phyloP scores from a whole-genome alignment of 2,329 filamentous ascomycete species.

The Biscogniauxia mediterranea region DNA sequence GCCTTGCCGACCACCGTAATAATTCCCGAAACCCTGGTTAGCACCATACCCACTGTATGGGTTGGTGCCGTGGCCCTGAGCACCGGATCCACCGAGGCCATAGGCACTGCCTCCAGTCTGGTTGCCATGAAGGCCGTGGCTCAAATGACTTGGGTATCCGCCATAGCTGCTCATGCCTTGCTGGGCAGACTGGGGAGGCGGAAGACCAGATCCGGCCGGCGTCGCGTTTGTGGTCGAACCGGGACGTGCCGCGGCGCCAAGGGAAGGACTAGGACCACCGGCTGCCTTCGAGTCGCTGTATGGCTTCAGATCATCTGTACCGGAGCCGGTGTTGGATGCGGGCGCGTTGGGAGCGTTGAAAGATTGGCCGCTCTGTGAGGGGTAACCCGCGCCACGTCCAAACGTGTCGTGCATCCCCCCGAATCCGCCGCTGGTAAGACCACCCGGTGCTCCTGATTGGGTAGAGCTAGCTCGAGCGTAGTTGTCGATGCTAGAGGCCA shows the following conservation, averaged over 20 bases:
- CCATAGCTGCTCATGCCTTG: slow-evolving; percentile 55
- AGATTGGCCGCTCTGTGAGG: slow-evolving; percentile 52
- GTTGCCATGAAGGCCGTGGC: slow-evolving; percentile 52
- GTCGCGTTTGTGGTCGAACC: slow-evolving; percentile 57
- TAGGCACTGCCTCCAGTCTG: slow-evolving; percentile 47
- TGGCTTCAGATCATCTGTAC: slow-evolving; percentile 56
- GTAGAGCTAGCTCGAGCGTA: slow-evolving; percentile 51
- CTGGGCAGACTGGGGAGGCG: slow-evolving; percentile 53
- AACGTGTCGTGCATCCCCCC: slow-evolving; percentile 56
- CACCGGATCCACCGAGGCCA: slow-evolving; percentile 51
- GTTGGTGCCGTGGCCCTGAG: slow-evolving; percentile 52
- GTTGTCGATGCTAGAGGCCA: slow-evolving; percentile 51
- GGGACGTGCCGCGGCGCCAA: slow-evolving; percentile 54
- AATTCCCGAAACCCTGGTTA: slow-evolving; percentile 45
- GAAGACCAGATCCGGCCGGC: slow-evolving; percentile 52
- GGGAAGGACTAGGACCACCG: slow-evolving; percentile 55
- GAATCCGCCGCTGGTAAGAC: slow-evolving; percentile 50
- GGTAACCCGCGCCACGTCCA: slow-evolving; percentile 52
- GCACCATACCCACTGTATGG: slow-evolving; percentile 54
- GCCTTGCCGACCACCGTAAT: slow-evolving; percentile 46
- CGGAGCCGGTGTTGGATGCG: slow-evolving; percentile 40
- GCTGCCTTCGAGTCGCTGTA: slow-evolving; percentile 55
- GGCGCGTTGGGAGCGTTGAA: slow-evolving; percentile 52
- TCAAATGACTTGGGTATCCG: slow-evolving; percentile 55
- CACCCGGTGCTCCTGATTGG: slow-evolving; percentile 50